Evolutionary conservation across 2,329 filamentous ascomycete species (phyloP).

Genomic region (Aspergillus japonicus): DNA sequence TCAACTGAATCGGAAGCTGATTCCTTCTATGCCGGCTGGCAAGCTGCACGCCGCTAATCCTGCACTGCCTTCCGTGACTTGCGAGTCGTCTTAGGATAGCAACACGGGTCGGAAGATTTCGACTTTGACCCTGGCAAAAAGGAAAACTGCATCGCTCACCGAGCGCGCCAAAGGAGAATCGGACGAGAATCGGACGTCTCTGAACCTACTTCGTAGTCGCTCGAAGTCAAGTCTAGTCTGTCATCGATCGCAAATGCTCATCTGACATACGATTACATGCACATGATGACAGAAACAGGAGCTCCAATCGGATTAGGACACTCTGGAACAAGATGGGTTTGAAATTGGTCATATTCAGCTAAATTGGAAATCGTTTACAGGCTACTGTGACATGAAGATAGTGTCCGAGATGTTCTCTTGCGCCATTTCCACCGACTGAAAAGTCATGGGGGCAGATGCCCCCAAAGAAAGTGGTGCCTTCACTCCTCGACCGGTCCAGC

Average conservation of each 20-base stretch:
- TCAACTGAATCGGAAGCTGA: neutral
- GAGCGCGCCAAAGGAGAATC: neutral
- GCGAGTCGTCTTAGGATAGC: neutral
- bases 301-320: neutral
- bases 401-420: conserved; percentile 45
- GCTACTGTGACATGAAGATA: conserved; percentile 4
- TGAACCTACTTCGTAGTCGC: neutral
- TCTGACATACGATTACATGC: neutral
- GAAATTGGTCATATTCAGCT: neutral
- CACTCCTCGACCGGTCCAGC: conserved; percentile 29
- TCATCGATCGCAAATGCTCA: neutral
- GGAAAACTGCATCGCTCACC: neutral
- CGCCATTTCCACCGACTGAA: conserved; percentile 35
- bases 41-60: neutral
- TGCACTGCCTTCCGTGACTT: neutral
- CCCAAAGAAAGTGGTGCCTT: conserved; percentile 38
- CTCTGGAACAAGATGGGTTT: neutral
- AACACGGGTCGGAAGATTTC: neutral
- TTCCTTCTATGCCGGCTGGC: neutral
- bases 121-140: neutral
- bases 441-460: conserved; percentile 18
- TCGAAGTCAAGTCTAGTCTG: neutral
- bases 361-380: neutral
- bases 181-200: neutral
- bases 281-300: neutral